Conservation (phyloP, 176 grass and related monocot species). For the Miscanthus lutarioriparius region DNA sequence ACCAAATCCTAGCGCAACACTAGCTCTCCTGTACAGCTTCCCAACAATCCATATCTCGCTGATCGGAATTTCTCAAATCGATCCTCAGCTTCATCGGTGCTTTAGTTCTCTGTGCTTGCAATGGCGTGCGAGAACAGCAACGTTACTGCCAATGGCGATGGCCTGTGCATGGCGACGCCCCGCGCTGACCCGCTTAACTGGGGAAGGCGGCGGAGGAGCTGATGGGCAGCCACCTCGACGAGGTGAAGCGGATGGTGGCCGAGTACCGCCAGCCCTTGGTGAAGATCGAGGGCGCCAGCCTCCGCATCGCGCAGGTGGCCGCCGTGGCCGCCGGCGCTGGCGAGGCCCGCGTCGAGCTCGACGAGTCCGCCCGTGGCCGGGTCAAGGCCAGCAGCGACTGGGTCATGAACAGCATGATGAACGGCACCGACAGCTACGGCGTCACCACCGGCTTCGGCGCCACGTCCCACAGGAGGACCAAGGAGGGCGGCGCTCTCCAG, state of each 20-base stretch:
- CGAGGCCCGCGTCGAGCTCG: constrained; percentile 71
- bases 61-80: not conserved
- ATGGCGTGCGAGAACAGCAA: not conserved
- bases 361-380: constrained; percentile 60
- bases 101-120: not conserved
- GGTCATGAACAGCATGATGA: constrained; percentile 80
- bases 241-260: constrained; percentile 81
- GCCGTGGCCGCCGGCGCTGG: constrained; percentile 57
- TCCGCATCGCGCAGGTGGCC: constrained; percentile 77
- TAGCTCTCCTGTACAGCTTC: constrained; percentile 11
- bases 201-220: constrained; percentile 56
- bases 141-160: constrained; percentile 26
- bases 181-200: constrained; percentile 72
- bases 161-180: constrained; percentile 36
- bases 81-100: not conserved
- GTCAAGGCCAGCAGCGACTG: constrained; percentile 88
- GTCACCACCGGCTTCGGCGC: constrained; percentile 96
- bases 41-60: not conserved
- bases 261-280: constrained; percentile 63
- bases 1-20: not conserved
- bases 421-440: constrained; percentile 94
- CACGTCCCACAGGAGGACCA: constrained; percentile 83
- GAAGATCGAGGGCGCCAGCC: constrained; percentile 71
- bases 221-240: constrained; percentile 72
- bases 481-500: constrained; percentile 81